Conservation (phyloP, 306 rosid species). For the Alnus rubra region DNA sequence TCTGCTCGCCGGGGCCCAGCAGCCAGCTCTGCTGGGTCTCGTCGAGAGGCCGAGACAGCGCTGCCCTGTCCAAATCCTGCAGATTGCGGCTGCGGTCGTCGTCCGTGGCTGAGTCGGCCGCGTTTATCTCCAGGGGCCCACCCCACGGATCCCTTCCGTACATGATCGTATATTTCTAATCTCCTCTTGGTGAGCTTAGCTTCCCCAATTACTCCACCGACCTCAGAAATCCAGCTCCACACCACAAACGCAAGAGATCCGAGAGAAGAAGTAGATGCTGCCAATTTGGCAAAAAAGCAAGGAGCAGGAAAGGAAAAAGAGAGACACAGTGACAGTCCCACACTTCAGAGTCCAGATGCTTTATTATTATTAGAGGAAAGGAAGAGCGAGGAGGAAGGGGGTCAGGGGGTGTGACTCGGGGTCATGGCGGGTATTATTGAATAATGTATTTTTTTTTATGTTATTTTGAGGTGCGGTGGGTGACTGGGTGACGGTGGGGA, state of each 20-base stretch:
- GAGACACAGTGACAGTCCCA: background rate
- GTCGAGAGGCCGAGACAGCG: constrained; percentile 80
- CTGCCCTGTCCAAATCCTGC: constrained; percentile 83
- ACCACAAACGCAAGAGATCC: background rate
- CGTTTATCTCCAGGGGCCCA: constrained; percentile 89
- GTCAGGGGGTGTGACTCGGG: background rate
- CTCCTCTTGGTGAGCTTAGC: background rate
- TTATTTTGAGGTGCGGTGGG: background rate
- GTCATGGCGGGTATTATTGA: background rate
- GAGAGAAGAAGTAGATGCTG: background rate
- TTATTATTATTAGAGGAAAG: too few relatives aligned
- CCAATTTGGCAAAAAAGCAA: background rate
- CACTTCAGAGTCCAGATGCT: too few relatives aligned
- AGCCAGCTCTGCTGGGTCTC: constrained; percentile 99
- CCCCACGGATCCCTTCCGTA: constrained; percentile 99
- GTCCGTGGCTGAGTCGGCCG: constrained; percentile 89
- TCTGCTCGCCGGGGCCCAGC: constrained; percentile 86
- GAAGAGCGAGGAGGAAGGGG: background rate
- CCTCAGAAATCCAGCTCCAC: background rate
- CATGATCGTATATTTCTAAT: constrained; percentile 36
- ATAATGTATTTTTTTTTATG: background rate
- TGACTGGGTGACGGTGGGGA: background rate
- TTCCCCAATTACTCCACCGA: background rate
- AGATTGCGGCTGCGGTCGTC: constrained; percentile 93
- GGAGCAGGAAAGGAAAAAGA: too few relatives aligned